These are phyloP conservation scores for Coffea eugenioides DNA, from an alignment of 257 asterid species.

Conservation along the genomic window DNA sequence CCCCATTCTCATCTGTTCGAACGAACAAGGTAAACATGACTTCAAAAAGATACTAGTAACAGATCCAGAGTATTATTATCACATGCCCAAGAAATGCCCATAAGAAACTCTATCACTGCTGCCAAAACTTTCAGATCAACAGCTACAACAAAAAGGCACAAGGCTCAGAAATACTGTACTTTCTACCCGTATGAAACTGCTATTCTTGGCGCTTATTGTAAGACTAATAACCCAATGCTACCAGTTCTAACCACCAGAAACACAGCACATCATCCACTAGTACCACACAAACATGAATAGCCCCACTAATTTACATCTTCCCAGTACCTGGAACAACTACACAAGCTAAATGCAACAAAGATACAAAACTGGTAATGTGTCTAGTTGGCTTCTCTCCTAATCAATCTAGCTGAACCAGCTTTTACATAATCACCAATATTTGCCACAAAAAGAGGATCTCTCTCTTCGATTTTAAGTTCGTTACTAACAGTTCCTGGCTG, in stretches of 20 bases:
- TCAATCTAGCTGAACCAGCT: slow-evolving; percentile 50
- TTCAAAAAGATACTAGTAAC: too few species aligned
- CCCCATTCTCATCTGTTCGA: neutral
- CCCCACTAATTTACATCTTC: slow-evolving; percentile 30
- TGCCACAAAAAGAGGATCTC: slow-evolving; percentile 89
- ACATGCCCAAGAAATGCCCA: neutral
- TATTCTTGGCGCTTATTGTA: neutral
- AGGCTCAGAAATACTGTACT: neutral
- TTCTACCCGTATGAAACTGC: slow-evolving; percentile 1
- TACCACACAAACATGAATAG: slow-evolving; percentile 4
- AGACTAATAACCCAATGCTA: neutral
- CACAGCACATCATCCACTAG: neutral
- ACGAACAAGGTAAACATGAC: neutral
- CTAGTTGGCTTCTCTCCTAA: slow-evolving; percentile 45
- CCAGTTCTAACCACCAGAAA: slow-evolving; percentile 4
- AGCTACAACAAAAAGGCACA: neutral
- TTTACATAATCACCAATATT: slow-evolving; percentile 66
- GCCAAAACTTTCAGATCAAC: neutral
- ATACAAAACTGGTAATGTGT: slow-evolving; percentile 7
- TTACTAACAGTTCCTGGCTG: slow-evolving; percentile 21
- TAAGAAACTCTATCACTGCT: neutral
- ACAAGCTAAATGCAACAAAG: neutral
- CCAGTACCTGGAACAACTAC: neutral
- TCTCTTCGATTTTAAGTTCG: slow-evolving; percentile 40
- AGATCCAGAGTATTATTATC: neutral